These are phyloP conservation scores for Mortierella sp. DNA, from an alignment of 371 early-diverging fungal species.

Conservation along the genomic window DNA sequence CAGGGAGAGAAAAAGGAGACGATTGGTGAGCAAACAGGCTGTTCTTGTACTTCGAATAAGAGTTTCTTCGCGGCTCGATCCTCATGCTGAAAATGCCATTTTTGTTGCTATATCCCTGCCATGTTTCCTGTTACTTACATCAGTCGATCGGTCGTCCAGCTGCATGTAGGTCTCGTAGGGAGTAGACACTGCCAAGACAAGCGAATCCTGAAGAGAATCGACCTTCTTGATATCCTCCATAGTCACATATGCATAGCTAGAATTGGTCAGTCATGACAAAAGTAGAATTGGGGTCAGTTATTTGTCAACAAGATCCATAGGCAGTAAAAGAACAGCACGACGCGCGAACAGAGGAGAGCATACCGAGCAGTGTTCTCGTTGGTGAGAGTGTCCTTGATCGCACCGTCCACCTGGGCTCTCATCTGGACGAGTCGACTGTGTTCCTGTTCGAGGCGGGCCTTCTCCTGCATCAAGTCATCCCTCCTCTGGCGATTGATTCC, in stretches of 20 bases:
- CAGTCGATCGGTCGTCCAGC: conserved; percentile 31
- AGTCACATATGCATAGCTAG: conserved; percentile 50
- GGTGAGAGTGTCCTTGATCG: conserved; percentile 43
- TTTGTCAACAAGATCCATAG: background rate
- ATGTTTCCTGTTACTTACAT: conserved; percentile 28
- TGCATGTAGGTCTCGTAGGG: conserved; percentile 54
- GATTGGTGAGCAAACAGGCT: background rate
- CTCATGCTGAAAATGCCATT: background rate
- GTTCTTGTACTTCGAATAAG: background rate
- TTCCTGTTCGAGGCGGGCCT: conserved; percentile 34
- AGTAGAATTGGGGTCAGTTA: too few species aligned
- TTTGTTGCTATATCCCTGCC: background rate
- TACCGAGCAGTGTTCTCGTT: conserved; percentile 49
- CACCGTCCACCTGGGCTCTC: conserved; percentile 39
- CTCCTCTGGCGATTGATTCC: conserved; percentile 39
- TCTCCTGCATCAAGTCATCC: conserved; percentile 44
- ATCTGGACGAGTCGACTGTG: conserved; percentile 30
- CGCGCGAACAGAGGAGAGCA: background rate
- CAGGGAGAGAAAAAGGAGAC: background rate
- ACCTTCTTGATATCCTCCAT: conserved; percentile 51
- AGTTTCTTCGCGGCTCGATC: background rate
- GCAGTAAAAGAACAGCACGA: background rate
- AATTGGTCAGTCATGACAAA: background rate
- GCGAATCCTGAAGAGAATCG: conserved; percentile 50
- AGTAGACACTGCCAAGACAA: conserved; percentile 46